Conservation (phyloP, 352 stramenopile species). For the Phytophthora vignae region DNA sequence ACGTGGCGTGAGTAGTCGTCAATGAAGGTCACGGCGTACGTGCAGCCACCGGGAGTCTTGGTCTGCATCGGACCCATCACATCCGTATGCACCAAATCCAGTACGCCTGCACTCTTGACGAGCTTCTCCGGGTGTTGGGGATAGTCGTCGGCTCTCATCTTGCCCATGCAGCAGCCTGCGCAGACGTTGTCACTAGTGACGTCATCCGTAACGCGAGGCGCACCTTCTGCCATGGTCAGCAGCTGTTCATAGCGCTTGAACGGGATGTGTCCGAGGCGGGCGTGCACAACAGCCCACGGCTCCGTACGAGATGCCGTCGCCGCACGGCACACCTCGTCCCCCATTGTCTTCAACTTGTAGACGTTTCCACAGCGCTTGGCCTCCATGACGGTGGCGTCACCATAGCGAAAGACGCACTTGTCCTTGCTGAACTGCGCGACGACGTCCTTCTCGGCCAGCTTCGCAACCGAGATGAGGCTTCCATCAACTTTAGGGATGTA, state of each 20-base stretch:
- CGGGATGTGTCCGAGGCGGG: slow-evolving; percentile 19
- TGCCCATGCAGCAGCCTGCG: neutral
- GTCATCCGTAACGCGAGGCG: neutral
- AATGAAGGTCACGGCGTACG: slow-evolving; percentile 22
- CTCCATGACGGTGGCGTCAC: slow-evolving; percentile 16
- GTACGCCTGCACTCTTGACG: slow-evolving; percentile 20
- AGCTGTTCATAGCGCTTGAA: neutral
- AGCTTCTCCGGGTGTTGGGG: slow-evolving; percentile 3
- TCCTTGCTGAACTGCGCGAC: slow-evolving; percentile 24
- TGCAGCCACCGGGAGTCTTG: slow-evolving; percentile 10
- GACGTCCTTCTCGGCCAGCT: slow-evolving; percentile 15
- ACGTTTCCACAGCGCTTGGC: slow-evolving; percentile 20
- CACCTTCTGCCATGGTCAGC: neutral
- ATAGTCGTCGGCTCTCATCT: neutral
- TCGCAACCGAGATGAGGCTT: neutral
- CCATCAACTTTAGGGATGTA: slow-evolving; percentile 12
- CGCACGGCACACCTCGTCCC: slow-evolving; percentile 16
- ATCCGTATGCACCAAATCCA: slow-evolving; percentile 18
- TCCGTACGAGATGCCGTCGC: slow-evolving; percentile 8
- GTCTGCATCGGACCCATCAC: slow-evolving; percentile 28
- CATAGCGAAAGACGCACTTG: slow-evolving; percentile 20
- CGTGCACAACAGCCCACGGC: slow-evolving; percentile 13
- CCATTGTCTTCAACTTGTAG: slow-evolving; percentile 26
- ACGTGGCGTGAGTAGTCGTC: slow-evolving; percentile 31
- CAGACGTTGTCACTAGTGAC: neutral